Base-by-base conservation (phyloP, 2,329 filamentous ascomycete species). In the Chaetomiaceae sp. region DNA sequence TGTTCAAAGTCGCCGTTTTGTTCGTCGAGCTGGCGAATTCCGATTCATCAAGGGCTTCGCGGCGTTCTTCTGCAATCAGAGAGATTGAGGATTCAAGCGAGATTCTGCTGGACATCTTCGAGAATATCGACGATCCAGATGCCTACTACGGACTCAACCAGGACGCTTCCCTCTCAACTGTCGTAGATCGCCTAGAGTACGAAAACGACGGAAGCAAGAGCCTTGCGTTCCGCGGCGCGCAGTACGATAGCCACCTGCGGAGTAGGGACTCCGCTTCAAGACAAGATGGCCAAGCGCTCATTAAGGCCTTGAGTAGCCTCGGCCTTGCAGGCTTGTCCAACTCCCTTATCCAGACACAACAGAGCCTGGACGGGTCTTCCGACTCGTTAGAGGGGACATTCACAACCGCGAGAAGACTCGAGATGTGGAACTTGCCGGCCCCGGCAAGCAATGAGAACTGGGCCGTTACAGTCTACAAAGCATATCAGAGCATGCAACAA, bases 101-200 rank as follows among this genome's bases (percentile, higher is more conserved):
- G 27, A 76, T 95, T 1, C 74, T 97, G 11, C 77, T 96, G 40
- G 75, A 80, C 1, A 91, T 99, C 2, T 99, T 94, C 67, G 87
- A 89, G 65, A 92, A 89, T 56, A 87, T 99, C 42, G 91, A 96
- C 65, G 95, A 99, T 64, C 92, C 91, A 1, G 94, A 99, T 67
- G 86, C 90, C 0, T 99, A 95, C 67, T 99, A 99, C 65, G 95
- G 94, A 4, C 78, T 96, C 7, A 82, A 89, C 37, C 87, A 95
- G 67, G 81, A 82, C 36, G 81, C 90, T 6, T 90, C 84, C 53
- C 72, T 99, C 14, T 76, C 80, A 14, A 89, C 86, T 10, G 86
- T 97, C 1, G 75, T 97, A 54, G 81, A 86, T 46, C 85, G 89
- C 9, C 78, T 97, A 4, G 90, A 96, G 60, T 92, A 96, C 65